Base-by-base conservation (phyloP, 2,329 filamentous ascomycete species). In the Cadophora malorum region DNA sequence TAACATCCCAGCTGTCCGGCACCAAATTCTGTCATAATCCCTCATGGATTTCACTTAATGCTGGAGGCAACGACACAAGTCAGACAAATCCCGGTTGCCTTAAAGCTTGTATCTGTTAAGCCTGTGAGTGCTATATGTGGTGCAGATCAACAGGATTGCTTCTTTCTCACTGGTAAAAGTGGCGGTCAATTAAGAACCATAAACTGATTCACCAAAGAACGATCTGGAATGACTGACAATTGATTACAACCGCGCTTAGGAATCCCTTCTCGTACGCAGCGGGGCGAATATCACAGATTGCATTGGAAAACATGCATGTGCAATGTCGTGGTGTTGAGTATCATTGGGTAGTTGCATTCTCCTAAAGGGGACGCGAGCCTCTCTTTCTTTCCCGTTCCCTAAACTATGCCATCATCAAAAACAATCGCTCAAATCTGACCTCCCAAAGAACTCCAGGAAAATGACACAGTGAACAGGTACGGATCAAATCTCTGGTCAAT, bases 231-330 rank as follows among this genome's bases (percentile, higher is more conserved):
- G 41, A 21, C 14, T 38, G 21, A 25, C n/a, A 19, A 25, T 23
- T 41, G 56, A 41, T 59, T 23, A 59, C 56, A 41, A 21, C 5
- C 56, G 41, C 33, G 56, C 56, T 59, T 59, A 59, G 21, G 33
- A 59, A 55, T 33, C 14, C 4, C 52, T 19, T 33, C 25, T 19
- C 52, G 28, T 55, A 55, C n/a, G n/a, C 4, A 59, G 21, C 21
- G 21, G 35, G 33, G 35, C 21, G 35, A 9, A 49, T 16, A 41
- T 25, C 21, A 59, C 3, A 23, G 23, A 9, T 25, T 8, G n/a
- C n/a, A 23, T 59, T 59, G 33, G 56, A 59, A 5, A 14, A 5
- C 28, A 38, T 12, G 55, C 31, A 38, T 38, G 19, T 38, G 33
- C 7, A 58, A 28, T 38, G 5, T 25, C 1, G 56, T 16, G 35